Evolutionary conservation across 345 rosid genomes (phyloP).

Genomic region (Xanthoceras sorbifolium): DNA sequence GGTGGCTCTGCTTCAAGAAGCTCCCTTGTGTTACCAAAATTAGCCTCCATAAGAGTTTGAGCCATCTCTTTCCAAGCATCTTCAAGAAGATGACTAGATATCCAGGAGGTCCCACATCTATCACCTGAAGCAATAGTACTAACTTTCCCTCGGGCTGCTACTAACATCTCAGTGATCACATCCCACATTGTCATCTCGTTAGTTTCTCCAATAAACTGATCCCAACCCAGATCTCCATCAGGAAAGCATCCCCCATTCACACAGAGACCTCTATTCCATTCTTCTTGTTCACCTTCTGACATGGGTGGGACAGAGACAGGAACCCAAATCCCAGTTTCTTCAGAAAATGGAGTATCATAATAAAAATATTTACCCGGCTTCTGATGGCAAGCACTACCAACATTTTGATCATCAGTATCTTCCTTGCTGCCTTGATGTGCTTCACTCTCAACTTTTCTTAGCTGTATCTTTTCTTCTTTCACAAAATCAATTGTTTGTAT

Average conservation of each 20-base stretch:
- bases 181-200: slow-evolving; percentile 41
- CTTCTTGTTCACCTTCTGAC: slow-evolving; percentile 26
- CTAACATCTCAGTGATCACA: slow-evolving; percentile 34
- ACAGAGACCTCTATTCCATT: slow-evolving; percentile 26
- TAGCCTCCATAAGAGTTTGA: slow-evolving; percentile 38
- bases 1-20: slow-evolving; percentile 31
- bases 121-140: slow-evolving; percentile 27
- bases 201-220: slow-evolving; percentile 22
- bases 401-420: background rate
- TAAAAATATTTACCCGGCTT: slow-evolving; percentile 27
- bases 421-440: slow-evolving; percentile 7
- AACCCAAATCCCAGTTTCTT: slow-evolving; percentile 37
- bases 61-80: slow-evolving; percentile 42
- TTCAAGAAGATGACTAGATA: slow-evolving; percentile 34
- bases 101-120: slow-evolving; percentile 25
- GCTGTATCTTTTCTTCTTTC: slow-evolving; percentile 15
- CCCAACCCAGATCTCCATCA: slow-evolving; percentile 27
- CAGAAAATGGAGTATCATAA: slow-evolving; percentile 33
- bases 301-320: slow-evolving; percentile 33
- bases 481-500: slow-evolving; percentile 9
- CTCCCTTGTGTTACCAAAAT: slow-evolving; percentile 27
- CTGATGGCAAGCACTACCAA: background rate
- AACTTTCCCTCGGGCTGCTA: slow-evolving; percentile 31
- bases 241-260: slow-evolving; percentile 31
- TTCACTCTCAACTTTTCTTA: slow-evolving; percentile 1